Evolutionary conservation across 2,329 filamentous ascomycete genomes (phyloP).

Genomic region (Hysterium pulicare): DNA sequence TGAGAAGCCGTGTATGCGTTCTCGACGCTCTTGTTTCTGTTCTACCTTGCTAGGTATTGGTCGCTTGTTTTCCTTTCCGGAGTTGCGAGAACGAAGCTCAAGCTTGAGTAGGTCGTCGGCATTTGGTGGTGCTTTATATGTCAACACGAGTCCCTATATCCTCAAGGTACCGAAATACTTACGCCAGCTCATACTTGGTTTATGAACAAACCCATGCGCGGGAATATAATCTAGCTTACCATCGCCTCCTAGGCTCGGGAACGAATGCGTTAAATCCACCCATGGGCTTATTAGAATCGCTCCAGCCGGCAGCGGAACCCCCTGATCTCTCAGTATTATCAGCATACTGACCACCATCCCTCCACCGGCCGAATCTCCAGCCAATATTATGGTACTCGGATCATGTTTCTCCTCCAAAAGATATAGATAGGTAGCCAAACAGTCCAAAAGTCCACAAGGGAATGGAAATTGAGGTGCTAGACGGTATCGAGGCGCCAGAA

Average conservation of each 20-base stretch:
- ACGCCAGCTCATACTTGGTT: slow-evolving; percentile 83
- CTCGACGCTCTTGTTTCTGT: slow-evolving; percentile 32
- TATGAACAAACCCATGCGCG: slow-evolving; percentile 80
- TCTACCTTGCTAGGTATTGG: slow-evolving; percentile 25
- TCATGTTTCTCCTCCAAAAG: slow-evolving; percentile 69
- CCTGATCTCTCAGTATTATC: slow-evolving; percentile 76
- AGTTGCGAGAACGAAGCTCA: slow-evolving; percentile 25
- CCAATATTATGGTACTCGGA: slow-evolving; percentile 77
- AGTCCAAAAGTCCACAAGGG: slow-evolving; percentile 87
- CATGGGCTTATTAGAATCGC: slow-evolving; percentile 90
- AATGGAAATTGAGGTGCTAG: slow-evolving; percentile 94
- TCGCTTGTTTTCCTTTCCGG: slow-evolving; percentile 10
- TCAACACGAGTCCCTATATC: slow-evolving; percentile 8
- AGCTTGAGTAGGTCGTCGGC: slow-evolving; percentile 63
- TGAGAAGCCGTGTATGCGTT: slow-evolving; percentile 35
- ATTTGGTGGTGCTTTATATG: slow-evolving; percentile 64
- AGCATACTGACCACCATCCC: slow-evolving; percentile 83
- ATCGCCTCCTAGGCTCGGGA: slow-evolving; percentile 77
- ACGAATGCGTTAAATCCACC: slow-evolving; percentile 94
- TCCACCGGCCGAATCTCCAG: slow-evolving; percentile 89
- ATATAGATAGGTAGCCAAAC: slow-evolving; percentile 80
- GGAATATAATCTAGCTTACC: slow-evolving; percentile 85
- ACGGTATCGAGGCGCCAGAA: slow-evolving; percentile 82
- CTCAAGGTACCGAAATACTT: slow-evolving; percentile 6
- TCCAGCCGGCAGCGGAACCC: slow-evolving; percentile 80